These are phyloP conservation scores for Trichaptum fuscoviolaceum DNA, from an alignment of 768 basidiomycete genomes.

Conservation along the genomic window DNA sequence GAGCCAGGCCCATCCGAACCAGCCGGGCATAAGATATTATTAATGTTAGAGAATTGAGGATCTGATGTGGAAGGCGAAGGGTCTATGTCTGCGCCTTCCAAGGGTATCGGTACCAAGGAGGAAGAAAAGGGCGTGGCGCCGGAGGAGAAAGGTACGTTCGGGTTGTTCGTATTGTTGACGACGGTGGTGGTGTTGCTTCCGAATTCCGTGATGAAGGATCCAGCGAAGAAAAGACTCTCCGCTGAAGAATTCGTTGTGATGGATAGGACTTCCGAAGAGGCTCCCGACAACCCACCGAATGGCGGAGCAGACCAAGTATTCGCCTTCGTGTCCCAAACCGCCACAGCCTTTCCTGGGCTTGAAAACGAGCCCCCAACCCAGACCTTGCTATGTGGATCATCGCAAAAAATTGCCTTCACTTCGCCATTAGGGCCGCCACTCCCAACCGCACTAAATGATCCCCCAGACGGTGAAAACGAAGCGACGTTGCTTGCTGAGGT, in stretches of 20 bases:
- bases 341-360: slow-evolving; percentile 61
- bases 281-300: slow-evolving; percentile 78
- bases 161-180: slow-evolving; percentile 69
- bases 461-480: slow-evolving; percentile 60
- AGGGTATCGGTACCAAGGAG: slow-evolving; percentile 78
- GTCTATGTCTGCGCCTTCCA: slow-evolving; percentile 50
- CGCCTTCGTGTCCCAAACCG: slow-evolving; percentile 60
- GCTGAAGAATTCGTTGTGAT: slow-evolving; percentile 72
- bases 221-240: slow-evolving; percentile 78
- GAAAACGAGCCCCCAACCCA: slow-evolving; percentile 80
- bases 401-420: slow-evolving; percentile 75
- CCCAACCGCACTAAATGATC: slow-evolving; percentile 56
- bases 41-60: slow-evolving; percentile 55
- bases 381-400: slow-evolving; percentile 52
- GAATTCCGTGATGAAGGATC: slow-evolving; percentile 80
- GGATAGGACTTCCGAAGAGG: slow-evolving; percentile 60
- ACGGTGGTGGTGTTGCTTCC: slow-evolving; percentile 39
- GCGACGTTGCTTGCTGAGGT: slow-evolving; percentile 66
- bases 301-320: slow-evolving; percentile 71
- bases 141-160: slow-evolving; percentile 76
- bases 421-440: slow-evolving; percentile 68
- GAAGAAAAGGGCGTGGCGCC: slow-evolving; percentile 85
- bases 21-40: slow-evolving; percentile 79
- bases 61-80: slow-evolving; percentile 58
- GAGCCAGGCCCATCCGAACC: slow-evolving; percentile 74